Percentiles rank a stretch among this genome's conserved stretches.
Evolutionary conservation across 2,329 filamentous ascomycete species (phyloP).

Genomic region (Aspergillus quadrilineatus): DNA sequence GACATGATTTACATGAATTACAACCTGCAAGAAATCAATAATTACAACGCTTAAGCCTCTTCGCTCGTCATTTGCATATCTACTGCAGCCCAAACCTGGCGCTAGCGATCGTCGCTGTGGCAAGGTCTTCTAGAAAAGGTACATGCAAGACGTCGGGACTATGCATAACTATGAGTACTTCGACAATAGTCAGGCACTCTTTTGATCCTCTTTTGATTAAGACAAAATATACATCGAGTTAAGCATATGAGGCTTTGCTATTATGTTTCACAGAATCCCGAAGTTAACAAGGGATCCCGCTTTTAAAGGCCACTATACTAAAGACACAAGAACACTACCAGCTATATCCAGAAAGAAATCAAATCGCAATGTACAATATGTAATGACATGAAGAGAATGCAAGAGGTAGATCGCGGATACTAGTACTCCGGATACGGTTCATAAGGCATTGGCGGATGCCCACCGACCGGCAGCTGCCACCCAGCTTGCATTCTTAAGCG

Average conservation of each 20-base stretch:
- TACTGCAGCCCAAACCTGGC: background rate
- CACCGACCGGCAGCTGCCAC: slow-evolving; percentile 18
- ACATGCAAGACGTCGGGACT: no score
- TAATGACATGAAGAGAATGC: background rate
- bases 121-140: slow-evolving; percentile 1
- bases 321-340: background rate
- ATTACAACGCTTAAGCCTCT: background rate
- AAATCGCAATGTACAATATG: slow-evolving; percentile 1
- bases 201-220: no score
- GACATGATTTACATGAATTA: background rate
- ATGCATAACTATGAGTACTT: background rate
- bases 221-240: background rate
- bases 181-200: background rate
- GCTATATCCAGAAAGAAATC: slow-evolving; percentile 10
- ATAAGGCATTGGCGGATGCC: slow-evolving; percentile 33
- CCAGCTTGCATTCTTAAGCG: slow-evolving; percentile 31
- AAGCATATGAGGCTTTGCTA: background rate
- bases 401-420: slow-evolving; percentile 2
- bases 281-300: background rate
- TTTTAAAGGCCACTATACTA: slow-evolving; percentile 1
- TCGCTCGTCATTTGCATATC: background rate
- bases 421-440: slow-evolving; percentile 42
- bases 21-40: slow-evolving; percentile 5
- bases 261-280: slow-evolving; percentile 5
- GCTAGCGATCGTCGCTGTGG: slow-evolving; percentile 9